Evolutionary conservation across 2,329 filamentous ascomycete species (phyloP).

Genomic region (Cyanodermella asteris): DNA sequence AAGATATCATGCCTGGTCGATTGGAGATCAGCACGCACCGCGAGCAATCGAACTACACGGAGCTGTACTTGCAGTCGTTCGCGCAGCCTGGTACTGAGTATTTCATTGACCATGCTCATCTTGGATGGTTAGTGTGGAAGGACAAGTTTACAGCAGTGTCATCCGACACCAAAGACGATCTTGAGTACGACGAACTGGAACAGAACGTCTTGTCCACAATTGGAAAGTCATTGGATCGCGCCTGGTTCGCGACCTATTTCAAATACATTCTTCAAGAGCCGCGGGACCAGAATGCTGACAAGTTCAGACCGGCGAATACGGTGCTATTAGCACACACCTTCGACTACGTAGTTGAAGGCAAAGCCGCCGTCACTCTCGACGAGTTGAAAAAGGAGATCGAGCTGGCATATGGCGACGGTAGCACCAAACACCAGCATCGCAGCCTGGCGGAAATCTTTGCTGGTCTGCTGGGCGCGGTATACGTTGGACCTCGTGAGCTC

Average conservation of each 20-base stretch:
- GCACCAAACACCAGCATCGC: constrained; percentile 91
- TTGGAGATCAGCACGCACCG: constrained; percentile 49
- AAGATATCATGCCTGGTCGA: constrained; percentile 57
- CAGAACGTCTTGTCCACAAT: constrained; percentile 53
- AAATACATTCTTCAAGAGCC: constrained; percentile 92
- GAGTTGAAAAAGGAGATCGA: constrained; percentile 67
- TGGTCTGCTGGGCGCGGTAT: constrained; percentile 58
- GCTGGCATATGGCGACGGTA: constrained; percentile 72
- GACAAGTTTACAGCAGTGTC: constrained; percentile 64
- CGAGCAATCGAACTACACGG: constrained; percentile 60
- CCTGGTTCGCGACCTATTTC: constrained; percentile 78
- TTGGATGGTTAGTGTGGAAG: constrained; percentile 92
- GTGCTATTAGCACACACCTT: constrained; percentile 78
- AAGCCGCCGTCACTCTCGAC: constrained; percentile 58
- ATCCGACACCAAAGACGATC: constrained; percentile 39
- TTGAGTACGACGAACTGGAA: constrained; percentile 70
- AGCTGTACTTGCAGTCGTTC: constrained; percentile 58
- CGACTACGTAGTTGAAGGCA: constrained; percentile 63
- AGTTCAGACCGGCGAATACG: constrained; percentile 74
- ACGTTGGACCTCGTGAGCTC: constrained; percentile 52
- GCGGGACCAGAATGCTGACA: constrained; percentile 55
- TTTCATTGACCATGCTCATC: constrained; percentile 77
- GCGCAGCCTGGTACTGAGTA: constrained; percentile 59
- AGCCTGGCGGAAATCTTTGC: constrained; percentile 87
- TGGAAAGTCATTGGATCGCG: constrained; percentile 53